A percentile compares a stretch with the other conserved stretches of the same genome.
phyloP scores from a whole-genome alignment of 768 basidiomycete genomes.

The Tricholomella constricta region DNA sequence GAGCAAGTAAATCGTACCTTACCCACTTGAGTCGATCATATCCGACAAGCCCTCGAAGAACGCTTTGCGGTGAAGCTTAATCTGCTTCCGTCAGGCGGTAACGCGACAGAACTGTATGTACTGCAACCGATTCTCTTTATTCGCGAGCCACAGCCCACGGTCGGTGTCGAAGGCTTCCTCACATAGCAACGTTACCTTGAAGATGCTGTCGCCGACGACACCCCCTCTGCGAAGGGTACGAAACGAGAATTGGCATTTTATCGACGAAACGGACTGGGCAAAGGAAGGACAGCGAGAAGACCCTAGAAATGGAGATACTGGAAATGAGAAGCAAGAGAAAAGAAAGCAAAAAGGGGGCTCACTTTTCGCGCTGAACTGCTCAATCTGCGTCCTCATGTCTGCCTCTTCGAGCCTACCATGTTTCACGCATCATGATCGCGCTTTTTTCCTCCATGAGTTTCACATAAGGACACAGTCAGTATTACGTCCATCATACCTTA shows the following conservation, averaged over 20 bases:
- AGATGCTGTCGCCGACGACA: constrained; percentile 95
- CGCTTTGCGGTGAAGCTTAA: constrained; percentile 77
- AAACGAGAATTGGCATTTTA: background rate
- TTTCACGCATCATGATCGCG: no score
- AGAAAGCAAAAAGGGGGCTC: constrained; percentile 28
- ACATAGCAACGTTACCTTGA: constrained; percentile 93
- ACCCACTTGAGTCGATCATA: constrained; percentile 93
- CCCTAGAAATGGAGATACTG: no score
- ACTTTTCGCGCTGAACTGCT: constrained; percentile 87
- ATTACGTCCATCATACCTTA: no score
- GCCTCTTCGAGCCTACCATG: constrained; percentile 74
- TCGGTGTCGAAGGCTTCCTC: constrained; percentile 96
- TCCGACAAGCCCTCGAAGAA: constrained; percentile 94
- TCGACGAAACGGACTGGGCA: no score
- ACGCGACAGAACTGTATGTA: constrained; percentile 90
- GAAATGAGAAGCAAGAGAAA: no score
- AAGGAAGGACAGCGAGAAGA: no score
- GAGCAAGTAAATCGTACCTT: no score
- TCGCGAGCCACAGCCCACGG: constrained; percentile 91
- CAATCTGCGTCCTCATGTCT: constrained; percentile 81
- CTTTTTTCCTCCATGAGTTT: no score
- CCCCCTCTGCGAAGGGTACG: constrained; percentile 72
- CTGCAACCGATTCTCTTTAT: constrained; percentile 83
- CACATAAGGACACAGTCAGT: no score
- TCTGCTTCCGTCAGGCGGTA: constrained; percentile 89